Evolutionary conservation across 495 filamentous ascomycete species (phyloP), one percentile per base, ranked within the genome.

Genomic region (Jackrogersella minutella): DNA sequence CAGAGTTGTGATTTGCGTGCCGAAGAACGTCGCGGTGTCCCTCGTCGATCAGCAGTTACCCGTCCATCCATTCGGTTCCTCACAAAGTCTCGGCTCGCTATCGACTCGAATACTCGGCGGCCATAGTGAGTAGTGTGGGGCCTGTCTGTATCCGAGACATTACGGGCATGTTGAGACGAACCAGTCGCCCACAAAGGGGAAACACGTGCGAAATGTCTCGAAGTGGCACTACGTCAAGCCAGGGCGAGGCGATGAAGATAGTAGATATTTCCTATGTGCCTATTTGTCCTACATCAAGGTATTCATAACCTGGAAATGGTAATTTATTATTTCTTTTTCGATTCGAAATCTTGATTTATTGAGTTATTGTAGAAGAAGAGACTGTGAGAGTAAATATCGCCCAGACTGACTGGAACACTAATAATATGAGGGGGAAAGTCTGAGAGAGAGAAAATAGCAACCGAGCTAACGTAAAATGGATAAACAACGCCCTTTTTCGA

Each of bases 191-290:
- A 49, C 56, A 33, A 26, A 26, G 41, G 16, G 19, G 41, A 54
- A 58, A 61, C 26, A 61, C 34, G 58, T 43, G 46, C 34, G 58
- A 51, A 56, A 56, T 43, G 37, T n/a, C n/a, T n/a, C n/a, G n/a
- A n/a, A n/a, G n/a, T n/a, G n/a, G n/a, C n/a, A n/a, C n/a, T n/a
- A n/a, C n/a, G n/a, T n/a, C n/a, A n/a, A n/a, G n/a, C n/a, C n/a
- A n/a, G n/a, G n/a, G n/a, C n/a, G n/a, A n/a, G 44, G 1, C 14
- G 24, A 55, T 2, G 10, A 41, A 40, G 16, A 19, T 30, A 43
- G 6, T 19, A 36, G 5, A 36, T 36, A 36, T 10, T 10, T 36
- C 5, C 5, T 30, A 30, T 30, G 26, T 30, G 26, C 26, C 26
- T 30, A 30, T 30, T 7, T 30, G 7, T 7, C 26, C 7, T 7